phyloP scores from a whole-genome alignment of 192 early-diverging fungal genomes.

The Gamsiella multidivaricata region DNA sequence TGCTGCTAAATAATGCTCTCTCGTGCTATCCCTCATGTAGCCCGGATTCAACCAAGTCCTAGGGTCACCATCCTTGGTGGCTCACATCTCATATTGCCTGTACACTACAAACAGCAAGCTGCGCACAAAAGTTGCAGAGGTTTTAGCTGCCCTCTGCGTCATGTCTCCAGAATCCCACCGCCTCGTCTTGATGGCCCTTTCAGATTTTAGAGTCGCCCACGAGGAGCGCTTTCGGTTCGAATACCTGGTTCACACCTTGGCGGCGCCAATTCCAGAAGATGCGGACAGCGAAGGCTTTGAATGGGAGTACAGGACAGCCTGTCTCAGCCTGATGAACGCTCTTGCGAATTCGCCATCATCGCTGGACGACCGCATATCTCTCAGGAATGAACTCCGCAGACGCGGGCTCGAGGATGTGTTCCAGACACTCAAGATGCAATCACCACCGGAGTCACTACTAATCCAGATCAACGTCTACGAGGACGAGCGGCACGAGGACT shows the following conservation, averaged over 20 bases:
- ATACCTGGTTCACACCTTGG: slow-evolving; percentile 57
- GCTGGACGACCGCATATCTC: slow-evolving; percentile 53
- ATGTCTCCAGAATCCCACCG: slow-evolving; percentile 57
- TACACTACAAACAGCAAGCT: slow-evolving; percentile 59
- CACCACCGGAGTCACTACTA: slow-evolving; percentile 56
- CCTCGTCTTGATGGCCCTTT: slow-evolving; percentile 56
- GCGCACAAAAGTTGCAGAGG: slow-evolving; percentile 55
- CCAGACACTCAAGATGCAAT: slow-evolving; percentile 41
- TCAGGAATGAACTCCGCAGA: slow-evolving; percentile 60
- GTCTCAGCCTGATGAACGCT: slow-evolving; percentile 58
- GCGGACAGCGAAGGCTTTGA: slow-evolving; percentile 26
- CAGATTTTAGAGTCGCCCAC: slow-evolving; percentile 56
- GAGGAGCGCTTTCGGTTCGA: slow-evolving; percentile 68
- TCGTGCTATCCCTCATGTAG: slow-evolving; percentile 35
- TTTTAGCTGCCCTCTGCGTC: slow-evolving; percentile 60
- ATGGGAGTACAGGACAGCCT: slow-evolving; percentile 59
- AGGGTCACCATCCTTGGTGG: slow-evolving; percentile 44
- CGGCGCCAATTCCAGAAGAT: slow-evolving; percentile 9
- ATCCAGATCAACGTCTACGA: slow-evolving; percentile 57
- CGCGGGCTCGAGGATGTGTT: slow-evolving; percentile 63
- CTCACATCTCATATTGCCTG: slow-evolving; percentile 48
- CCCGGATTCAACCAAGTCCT: slow-evolving; percentile 58
- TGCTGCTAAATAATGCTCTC: too few relatives aligned
- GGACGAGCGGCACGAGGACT: slow-evolving; percentile 56
- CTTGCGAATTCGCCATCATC: slow-evolving; percentile 58